phyloP scores from a whole-genome alignment of 116 monocot species.

The Trichopus zeylanicus region DNA sequence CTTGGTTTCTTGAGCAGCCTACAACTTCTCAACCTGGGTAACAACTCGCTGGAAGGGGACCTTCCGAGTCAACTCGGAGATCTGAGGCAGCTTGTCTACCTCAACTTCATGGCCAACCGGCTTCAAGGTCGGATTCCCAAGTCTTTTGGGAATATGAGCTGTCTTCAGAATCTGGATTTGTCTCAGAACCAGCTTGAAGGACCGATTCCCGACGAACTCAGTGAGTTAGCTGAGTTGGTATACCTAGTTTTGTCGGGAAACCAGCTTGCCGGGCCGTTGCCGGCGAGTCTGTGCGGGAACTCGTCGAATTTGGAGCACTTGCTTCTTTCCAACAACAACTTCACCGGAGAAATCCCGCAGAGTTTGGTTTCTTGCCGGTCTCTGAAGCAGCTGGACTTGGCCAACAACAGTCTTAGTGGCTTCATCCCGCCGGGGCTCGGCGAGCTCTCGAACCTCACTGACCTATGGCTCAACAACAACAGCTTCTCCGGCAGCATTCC shows the following conservation, averaged over 20 bases:
- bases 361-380: conserved; percentile 33
- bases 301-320: conserved; percentile 39
- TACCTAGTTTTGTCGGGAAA: conserved; percentile 66
- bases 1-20: conserved; percentile 43
- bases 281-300: conserved; percentile 40
- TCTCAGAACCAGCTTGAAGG: conserved; percentile 65
- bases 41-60: conserved; percentile 46
- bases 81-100: conserved; percentile 42
- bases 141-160: conserved; percentile 20
- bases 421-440: conserved; percentile 52
- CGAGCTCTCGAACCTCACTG: conserved; percentile 49
- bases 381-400: conserved; percentile 51
- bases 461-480: conserved; percentile 89
- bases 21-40: conserved; percentile 49
- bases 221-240: conserved; percentile 27
- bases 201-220: conserved; percentile 38
- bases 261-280: conserved; percentile 47
- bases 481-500: conserved; percentile 62
- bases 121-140: conserved; percentile 49
- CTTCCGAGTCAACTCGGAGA: conserved; percentile 45
- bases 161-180: conserved; percentile 54
- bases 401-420: conserved; percentile 69
- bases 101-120: conserved; percentile 67
- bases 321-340: conserved; percentile 56
- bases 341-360: conserved; percentile 49